Evolutionary conservation across 768 basidiomycete genomes (phyloP).

Genomic region (Suillus lakei): DNA sequence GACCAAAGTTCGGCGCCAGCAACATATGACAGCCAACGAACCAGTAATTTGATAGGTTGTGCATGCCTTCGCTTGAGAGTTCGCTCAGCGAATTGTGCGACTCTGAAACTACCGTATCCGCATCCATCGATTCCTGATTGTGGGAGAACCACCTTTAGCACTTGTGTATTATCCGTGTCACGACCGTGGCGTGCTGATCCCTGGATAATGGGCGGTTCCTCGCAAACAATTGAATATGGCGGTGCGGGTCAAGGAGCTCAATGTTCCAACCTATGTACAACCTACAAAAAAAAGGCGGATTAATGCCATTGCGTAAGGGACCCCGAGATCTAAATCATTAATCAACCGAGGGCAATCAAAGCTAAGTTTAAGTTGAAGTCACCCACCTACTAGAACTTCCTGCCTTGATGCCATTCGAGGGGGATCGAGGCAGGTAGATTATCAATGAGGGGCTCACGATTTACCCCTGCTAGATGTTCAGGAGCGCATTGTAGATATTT

Average conservation of each 20-base stretch:
- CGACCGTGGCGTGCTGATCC: no score
- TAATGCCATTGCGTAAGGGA: neutral
- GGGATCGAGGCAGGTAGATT: no score
- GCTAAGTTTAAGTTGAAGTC: no score
- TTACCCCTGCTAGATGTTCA: no score
- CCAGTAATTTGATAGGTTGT: constrained; percentile 94
- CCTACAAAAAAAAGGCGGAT: no score
- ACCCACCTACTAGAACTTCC: no score
- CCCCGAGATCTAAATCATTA: no score
- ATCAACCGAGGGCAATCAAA: no score
- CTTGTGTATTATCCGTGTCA: neutral
- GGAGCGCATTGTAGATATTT: no score
- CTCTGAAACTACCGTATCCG: neutral
- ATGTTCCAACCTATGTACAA: neutral
- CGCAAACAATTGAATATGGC: neutral
- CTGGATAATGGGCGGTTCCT: neutral
- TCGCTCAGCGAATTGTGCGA: neutral
- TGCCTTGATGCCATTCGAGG: no score
- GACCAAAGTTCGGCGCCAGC: no score
- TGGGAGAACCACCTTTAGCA: neutral
- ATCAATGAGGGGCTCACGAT: no score
- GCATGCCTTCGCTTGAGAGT: neutral
- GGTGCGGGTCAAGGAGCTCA: neutral
- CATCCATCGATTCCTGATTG: neutral
- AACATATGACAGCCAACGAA: constrained; percentile 34